Evolutionary conservation across 129 eudicot species (phyloP).

Genomic region (Rutidosis leptorrhynchoides): DNA sequence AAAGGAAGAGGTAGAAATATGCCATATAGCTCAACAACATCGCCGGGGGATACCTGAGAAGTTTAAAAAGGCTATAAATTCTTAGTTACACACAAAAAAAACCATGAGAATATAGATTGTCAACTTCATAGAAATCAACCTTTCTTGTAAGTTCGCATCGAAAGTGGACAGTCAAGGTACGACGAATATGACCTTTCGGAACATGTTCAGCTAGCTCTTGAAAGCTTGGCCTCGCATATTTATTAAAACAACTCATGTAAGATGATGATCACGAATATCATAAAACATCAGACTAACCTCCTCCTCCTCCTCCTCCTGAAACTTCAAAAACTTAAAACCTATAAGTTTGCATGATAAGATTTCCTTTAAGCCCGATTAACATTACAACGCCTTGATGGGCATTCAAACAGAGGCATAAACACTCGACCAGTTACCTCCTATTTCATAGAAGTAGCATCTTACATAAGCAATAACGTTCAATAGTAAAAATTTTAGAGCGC

Average conservation of each 20-base stretch:
- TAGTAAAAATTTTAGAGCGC: too few species aligned
- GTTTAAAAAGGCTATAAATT: conserved; percentile 4
- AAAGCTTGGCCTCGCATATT: conserved; percentile 70
- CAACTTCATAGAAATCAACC: conserved; percentile 40
- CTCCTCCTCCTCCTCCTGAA: too few species aligned
- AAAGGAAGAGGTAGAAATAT: conserved; percentile 94
- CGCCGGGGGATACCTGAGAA: conserved; percentile 89
- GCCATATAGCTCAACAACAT: conserved; percentile 90
- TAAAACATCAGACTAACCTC: conserved; percentile 45
- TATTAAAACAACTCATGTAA: conserved; percentile 2
- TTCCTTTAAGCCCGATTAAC: conserved; percentile 68
- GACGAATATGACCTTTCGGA: conserved; percentile 96
- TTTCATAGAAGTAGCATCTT: conserved; percentile 20
- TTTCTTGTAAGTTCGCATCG: conserved; percentile 97
- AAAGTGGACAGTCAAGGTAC: conserved; percentile 81
- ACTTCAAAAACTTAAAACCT: conserved; percentile 92
- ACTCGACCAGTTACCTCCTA: conserved; percentile 95
- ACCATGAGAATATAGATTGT: not conserved
- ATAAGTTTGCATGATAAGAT: conserved; percentile 90
- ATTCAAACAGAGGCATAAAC: conserved; percentile 92
- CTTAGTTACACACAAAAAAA: not conserved
- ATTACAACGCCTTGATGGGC: conserved; percentile 82
- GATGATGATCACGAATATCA: not conserved
- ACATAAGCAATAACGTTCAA: conserved; percentile 14
- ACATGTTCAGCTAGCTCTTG: conserved; percentile 98